Evolutionary conservation across 1,139 yeast genomes (phyloP), one percentile per base, ranked within the genome.

Genomic region (Suhomyces terraborum): DNA sequence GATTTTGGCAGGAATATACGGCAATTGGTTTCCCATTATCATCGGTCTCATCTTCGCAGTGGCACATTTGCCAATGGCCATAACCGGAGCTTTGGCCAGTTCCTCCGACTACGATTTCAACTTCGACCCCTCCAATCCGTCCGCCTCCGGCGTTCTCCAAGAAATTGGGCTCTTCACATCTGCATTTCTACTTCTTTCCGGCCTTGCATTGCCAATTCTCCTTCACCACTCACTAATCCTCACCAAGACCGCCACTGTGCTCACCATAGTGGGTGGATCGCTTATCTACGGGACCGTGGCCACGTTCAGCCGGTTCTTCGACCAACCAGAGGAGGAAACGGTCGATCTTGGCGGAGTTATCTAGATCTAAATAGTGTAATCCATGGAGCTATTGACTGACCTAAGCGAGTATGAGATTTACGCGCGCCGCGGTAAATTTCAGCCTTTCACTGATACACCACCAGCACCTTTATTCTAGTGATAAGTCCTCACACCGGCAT

Each of bases 1-100:
- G 36, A 82, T 87, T n/a, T 72, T 87, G 16, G 88, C 94, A 12
- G 87, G 91, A 18, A 69, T 85, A 14, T 82, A 74, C 57, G 84
- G 85, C 39, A 85, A 84, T 59, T 87, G 95, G 95, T 72, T 78
- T 50, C 94, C 95, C 3, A 70, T 84, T 30, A 67, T 82, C 35
- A 77, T 79, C 46, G 83, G 82, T 50, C 56, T 70, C 44, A 63
- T 61, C 37, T 77, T 66, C 56, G 70, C 81, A 29, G 55, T 80
- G 31, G 93, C 95, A 3, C 89, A 88, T 45, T 53, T 85, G 30
- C 95, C 95, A 2, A 76, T 82, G 24, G 75, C 62, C 6, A 55
- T 73, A 10, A 56, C 76, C 19, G 62, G 59, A 19, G 66, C 69
- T 2, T 38, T 66, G 8, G 47, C 64, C n/a, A 56, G 50, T 31